Conservation (phyloP, 2,329 filamentous ascomycete genomes). For the Venturia nashicola region DNA sequence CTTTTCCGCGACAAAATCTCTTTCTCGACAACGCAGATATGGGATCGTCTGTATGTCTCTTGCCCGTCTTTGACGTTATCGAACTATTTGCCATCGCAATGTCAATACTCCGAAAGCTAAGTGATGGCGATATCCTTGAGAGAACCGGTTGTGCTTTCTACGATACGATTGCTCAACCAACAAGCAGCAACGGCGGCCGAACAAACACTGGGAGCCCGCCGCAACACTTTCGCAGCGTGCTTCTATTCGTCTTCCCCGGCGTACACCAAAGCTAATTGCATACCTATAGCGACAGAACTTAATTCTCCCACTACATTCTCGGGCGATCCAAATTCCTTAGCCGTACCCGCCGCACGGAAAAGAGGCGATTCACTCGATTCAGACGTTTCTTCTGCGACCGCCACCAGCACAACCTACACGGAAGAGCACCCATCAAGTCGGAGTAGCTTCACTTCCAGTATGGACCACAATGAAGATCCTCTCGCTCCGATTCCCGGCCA, state of each 20-base stretch:
- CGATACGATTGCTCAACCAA: not conserved
- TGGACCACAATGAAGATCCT: constrained; percentile 22
- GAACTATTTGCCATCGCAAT: too few relatives aligned
- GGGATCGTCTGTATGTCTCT: too few relatives aligned
- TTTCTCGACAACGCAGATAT: too few relatives aligned
- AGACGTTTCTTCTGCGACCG: not conserved
- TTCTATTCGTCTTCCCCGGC: not conserved
- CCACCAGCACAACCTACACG: constrained; percentile 8
- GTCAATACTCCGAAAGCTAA: too few relatives aligned
- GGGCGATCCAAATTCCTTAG: constrained; percentile 9
- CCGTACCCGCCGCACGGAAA: constrained; percentile 48
- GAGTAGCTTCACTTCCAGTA: constrained; percentile 9
- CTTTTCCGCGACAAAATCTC: too few relatives aligned
- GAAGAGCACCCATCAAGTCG: not conserved
- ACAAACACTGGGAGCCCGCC: not conserved
- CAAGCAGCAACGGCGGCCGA: not conserved
- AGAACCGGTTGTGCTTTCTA: not conserved
- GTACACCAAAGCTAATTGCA: not conserved
- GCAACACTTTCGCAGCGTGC: not conserved
- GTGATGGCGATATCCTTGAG: not conserved
- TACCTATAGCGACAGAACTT: constrained; percentile 5
- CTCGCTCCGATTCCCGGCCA: constrained; percentile 34
- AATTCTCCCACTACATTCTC: constrained; percentile 7
- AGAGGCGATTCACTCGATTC: constrained; percentile 52
- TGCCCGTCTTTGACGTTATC: too few relatives aligned